A percentile compares a stretch with the other conserved stretches of the same genome.
phyloP scores from a whole-genome alignment of 176 grass and related monocot species.

The Ensete glaucum region DNA sequence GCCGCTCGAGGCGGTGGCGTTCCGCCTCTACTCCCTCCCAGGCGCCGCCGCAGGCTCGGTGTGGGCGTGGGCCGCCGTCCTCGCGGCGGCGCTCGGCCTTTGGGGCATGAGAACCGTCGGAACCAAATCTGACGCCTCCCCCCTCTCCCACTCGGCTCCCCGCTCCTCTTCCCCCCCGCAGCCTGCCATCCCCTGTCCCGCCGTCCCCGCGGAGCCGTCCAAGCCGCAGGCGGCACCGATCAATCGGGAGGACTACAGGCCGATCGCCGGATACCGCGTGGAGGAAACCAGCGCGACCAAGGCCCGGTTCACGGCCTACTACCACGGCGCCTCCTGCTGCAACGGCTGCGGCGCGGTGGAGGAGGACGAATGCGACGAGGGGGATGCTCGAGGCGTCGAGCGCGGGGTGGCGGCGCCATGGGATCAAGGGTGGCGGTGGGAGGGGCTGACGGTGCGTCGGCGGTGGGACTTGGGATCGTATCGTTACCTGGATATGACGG shows the following conservation, averaged over 20 bases:
- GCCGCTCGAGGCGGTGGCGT: conserved; percentile 38
- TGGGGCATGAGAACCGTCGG: conserved; percentile 48
- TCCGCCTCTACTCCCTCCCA: conserved; percentile 44
- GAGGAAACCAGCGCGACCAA: conserved; percentile 30
- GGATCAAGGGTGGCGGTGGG: background rate
- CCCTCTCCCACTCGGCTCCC: no score
- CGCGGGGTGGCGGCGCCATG: background rate
- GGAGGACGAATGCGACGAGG: background rate
- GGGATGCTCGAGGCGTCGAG: conserved; percentile 12
- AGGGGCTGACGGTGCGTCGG: conserved; percentile 24
- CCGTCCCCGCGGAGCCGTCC: background rate
- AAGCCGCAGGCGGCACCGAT: background rate
- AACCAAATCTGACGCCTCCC: background rate
- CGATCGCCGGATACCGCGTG: conserved; percentile 5
- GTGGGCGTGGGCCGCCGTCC: conserved; percentile 42
- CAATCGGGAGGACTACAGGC: background rate
- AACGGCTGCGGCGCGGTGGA: background rate
- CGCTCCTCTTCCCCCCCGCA: no score
- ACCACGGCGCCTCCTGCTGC: conserved; percentile 22
- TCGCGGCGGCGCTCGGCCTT: conserved; percentile 52
- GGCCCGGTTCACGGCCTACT: conserved; percentile 58
- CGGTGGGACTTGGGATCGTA: conserved; percentile 40
- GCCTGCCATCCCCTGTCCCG: background rate
- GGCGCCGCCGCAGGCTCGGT: conserved; percentile 27
- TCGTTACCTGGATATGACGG: conserved; percentile 37